phyloP scores from a whole-genome alignment of 352 stramenopile species.

The Globisporangium camurandrum region DNA sequence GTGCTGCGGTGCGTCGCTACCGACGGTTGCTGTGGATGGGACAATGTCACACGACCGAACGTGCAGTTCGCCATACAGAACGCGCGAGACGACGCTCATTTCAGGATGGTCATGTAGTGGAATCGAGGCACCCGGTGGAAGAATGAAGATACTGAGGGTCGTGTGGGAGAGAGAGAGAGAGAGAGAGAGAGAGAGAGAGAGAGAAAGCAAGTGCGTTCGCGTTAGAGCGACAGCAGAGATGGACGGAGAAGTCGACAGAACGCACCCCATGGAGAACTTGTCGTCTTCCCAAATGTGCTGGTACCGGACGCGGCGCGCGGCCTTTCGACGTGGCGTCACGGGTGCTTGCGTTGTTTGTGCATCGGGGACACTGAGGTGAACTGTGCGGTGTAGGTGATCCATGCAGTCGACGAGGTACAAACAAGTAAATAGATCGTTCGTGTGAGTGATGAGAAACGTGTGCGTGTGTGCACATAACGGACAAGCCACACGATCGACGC shows the following conservation, averaged over 20 bases:
- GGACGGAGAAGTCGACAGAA: too few species aligned
- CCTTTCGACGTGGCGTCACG: slow-evolving; percentile 3
- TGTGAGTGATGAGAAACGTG: not conserved
- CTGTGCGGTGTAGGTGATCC: too few species aligned
- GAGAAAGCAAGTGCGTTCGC: not conserved
- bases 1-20: slow-evolving; percentile 1
- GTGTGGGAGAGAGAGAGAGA: not conserved
- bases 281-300: slow-evolving; percentile 79
- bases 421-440: not conserved
- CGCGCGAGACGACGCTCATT: slow-evolving; percentile 79
- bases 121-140: slow-evolving; percentile 60
- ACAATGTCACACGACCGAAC: slow-evolving; percentile 61
- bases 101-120: slow-evolving; percentile 77
- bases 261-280: slow-evolving; percentile 71
- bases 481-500: too few species aligned
- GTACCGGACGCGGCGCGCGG: slow-evolving; percentile 44
- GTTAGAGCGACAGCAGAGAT: too few species aligned
- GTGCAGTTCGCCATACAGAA: slow-evolving; percentile 68
- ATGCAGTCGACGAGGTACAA: not conserved
- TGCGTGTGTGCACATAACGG: slow-evolving; percentile 2
- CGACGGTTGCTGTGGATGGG: not conserved
- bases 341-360: slow-evolving; percentile 4
- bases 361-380: slow-evolving; percentile 45
- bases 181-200: not conserved
- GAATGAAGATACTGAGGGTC: slow-evolving; percentile 68